These are phyloP conservation scores for Candida freyschussii DNA, from an alignment of 1,139 yeast genomes.

Conservation along the genomic window DNA sequence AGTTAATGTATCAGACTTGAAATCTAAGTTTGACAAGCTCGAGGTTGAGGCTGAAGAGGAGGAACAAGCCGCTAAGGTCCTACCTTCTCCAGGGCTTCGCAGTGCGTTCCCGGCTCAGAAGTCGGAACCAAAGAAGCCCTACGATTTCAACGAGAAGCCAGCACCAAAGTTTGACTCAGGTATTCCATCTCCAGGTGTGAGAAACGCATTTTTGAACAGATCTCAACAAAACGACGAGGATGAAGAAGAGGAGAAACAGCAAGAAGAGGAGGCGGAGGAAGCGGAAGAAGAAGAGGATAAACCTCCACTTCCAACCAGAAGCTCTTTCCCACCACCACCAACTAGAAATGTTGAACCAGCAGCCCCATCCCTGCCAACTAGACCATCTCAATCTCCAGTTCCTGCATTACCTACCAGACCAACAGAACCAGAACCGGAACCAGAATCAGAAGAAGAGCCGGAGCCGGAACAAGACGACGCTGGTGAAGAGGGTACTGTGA, in stretches of 20 bases:
- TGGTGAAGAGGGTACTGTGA: conserved; percentile 13
- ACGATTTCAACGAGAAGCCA: conserved; percentile 15
- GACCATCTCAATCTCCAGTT: conserved; percentile 17
- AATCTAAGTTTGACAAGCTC: conserved; percentile 31
- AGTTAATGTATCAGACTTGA: conserved; percentile 29
- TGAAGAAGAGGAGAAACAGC: conserved; percentile 18
- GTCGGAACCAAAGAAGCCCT: conserved; percentile 22
- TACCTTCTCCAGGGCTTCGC: conserved; percentile 21
- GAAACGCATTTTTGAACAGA: conserved; percentile 21
- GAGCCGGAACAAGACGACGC: conserved; percentile 26
- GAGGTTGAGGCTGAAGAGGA: conserved; percentile 27
- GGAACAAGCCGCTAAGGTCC: conserved; percentile 13
- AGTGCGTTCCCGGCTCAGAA: conserved; percentile 38
- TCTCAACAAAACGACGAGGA: conserved; percentile 15
- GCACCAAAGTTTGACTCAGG: conserved; percentile 24
- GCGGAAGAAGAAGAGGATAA: conserved; percentile 14
- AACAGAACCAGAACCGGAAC: conserved; percentile 23
- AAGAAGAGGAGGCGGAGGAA: conserved; percentile 12
- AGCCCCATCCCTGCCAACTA: conserved; percentile 30
- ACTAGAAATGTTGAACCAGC: conserved; percentile 34
- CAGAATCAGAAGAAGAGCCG: conserved; percentile 32
- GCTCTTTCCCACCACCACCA: conserved; percentile 10
- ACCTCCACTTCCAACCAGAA: conserved; percentile 8
- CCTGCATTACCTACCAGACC: conserved; percentile 28
- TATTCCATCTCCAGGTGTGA: conserved; percentile 16